Conservation (phyloP, 129 eudicot species). For the sunflower (Helianthus annuus) region DNA sequence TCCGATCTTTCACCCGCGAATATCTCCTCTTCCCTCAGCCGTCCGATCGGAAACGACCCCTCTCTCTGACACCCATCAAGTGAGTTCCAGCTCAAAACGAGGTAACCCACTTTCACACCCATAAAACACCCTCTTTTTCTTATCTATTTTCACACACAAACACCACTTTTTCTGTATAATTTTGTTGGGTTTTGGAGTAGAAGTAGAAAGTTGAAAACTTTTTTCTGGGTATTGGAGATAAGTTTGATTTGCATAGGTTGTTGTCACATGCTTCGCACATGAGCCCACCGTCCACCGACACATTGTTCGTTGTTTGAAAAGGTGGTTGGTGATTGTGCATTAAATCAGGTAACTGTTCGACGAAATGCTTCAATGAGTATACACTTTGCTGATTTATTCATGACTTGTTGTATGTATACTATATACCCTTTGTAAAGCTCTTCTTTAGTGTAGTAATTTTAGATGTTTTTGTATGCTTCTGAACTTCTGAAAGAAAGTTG, state of each 20-base stretch:
- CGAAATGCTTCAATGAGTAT: too few species aligned
- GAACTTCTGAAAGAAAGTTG: not conserved
- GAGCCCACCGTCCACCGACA: conserved; percentile 37
- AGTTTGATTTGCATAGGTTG: not conserved
- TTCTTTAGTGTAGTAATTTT: too few species aligned
- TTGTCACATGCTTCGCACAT: not conserved
- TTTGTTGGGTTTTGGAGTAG: conserved; percentile 18
- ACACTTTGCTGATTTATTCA: too few species aligned
- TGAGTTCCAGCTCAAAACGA: conserved; percentile 23
- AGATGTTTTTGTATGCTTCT: too few species aligned
- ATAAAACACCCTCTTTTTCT: not conserved
- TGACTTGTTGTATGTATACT: not conserved
- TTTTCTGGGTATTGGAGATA: conserved; percentile 2
- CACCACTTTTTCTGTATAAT: conserved; percentile 4
- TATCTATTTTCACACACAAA: conserved; percentile 26
- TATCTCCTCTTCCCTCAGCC: conserved; percentile 30
- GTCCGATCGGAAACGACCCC: conserved; percentile 34
- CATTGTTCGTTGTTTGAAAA: conserved; percentile 19
- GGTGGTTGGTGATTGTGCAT: not conserved
- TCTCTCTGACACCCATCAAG: not conserved
- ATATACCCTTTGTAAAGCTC: not conserved
- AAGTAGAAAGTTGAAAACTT: conserved; percentile 20
- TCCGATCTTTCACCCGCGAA: conserved; percentile 31
- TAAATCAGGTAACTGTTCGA: conserved; percentile 12
- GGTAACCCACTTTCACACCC: conserved; percentile 26